Evolutionary conservation across 768 basidiomycete genomes (phyloP), one percentile per base, ranked within the genome.

Genomic region (Tricholoma matsutake): DNA sequence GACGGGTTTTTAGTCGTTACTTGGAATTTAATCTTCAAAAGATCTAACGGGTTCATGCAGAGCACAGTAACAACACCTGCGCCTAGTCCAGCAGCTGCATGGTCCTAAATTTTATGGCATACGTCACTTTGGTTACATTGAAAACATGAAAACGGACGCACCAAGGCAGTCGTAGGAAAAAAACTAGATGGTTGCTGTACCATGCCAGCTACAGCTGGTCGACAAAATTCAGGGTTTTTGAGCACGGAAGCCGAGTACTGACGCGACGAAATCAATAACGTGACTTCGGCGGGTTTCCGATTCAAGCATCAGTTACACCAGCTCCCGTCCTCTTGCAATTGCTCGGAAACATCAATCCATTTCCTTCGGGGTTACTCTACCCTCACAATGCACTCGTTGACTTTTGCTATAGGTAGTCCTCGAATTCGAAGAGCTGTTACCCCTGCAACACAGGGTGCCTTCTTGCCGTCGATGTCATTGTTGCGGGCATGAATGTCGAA

Each of bases 11-110:
- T 75, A 0, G 91, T 96, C 20, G 88, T 85, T 6, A 97, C 92
- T 75, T 98, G 97, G 56, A 94, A 86, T 70, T 94, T 90, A 71
- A 97, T 83, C 77, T 98, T 98, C 74, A 99, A 81, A 10, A 98
- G 83, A 75, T 99, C 97, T 34, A 99, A 82, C 6, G 97, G 97
- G 72, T 98, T 95, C 93, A 98, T 96, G 75, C 92, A 92, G 31
- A 98, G 80, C 53, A 95, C 94, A 35, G 94, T 92, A 68, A 89
- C 88, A 65, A 93, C 86, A 60, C 97, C 97, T 39, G 97, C 96
- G 55, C 92, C 89, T 56, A 98, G 83, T 59, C 97, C 97, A 47
- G 94, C 93, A 57, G 87, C 86, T 32, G 96, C 95, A 87, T 98
- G 95, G 75, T 98, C 97, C 93, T 96, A 66, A 25, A 13, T 59